Base-by-base conservation (phyloP, 1,284 basidiomycete genomes). In the Naganishia sp. region DNA sequence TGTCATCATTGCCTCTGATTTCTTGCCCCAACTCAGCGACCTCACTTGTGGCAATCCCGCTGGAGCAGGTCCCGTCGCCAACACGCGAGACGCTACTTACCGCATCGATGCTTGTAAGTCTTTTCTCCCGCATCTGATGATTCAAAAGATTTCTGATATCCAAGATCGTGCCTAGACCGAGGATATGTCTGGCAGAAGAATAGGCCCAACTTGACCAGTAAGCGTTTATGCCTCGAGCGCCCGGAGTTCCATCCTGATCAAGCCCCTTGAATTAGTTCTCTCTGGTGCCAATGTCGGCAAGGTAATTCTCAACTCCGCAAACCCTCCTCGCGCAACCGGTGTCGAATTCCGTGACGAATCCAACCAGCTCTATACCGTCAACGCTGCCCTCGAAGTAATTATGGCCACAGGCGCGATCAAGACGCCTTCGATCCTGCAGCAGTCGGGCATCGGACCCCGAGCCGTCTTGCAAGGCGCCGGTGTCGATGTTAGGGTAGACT, bases 401-500 rank as follows among this genome's bases (percentile, higher is more conserved):
- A 68, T 82, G 13, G 76, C 81, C 1, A 73, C 80, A 0, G 82
- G 82, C 0, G 70, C 80, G 1, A 77, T 82, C 72, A 77, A 77
- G 70, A 78, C 78, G 0, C 82, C 82, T 0, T 70, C 77, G 18
- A 72, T 83, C 23, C 76, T 83, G 2, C 80, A 83, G 71, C 77
- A 77, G 13, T 77, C 75, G 2, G 82, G 82, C 25, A 77, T 83
- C 31, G 82, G 81, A 0, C 75, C 77, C 13, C 39, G 69, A 6
- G 18, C 64, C 2, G 72, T 81, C 16, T 75, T 82, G 15, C 21
- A 68, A 21, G 46, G 70, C 18, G 74, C 76, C 4, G 77, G 78
- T 16, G 74, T 81, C 10, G 56, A 63, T 6, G 70, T 70, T 33
- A 67, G 66, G 10, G 70, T 81, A 50, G 71, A 77, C 55, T 72